Evolutionary conservation across 2,329 filamentous ascomycete species (phyloP).

Genomic region (Talaromyces atroroseus): DNA sequence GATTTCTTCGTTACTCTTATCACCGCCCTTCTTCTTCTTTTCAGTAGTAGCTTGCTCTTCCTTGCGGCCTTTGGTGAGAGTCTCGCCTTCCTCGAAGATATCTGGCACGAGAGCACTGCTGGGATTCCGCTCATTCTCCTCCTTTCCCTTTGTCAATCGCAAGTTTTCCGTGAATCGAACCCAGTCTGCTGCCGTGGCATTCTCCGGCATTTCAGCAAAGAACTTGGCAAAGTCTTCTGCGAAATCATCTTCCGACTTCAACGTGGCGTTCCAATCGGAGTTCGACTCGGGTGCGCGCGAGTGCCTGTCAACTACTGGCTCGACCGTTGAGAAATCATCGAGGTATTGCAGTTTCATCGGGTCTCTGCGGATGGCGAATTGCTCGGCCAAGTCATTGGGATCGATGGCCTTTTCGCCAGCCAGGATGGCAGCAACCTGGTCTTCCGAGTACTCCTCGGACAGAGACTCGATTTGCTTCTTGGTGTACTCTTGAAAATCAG

Average conservation of each 20-base stretch:
- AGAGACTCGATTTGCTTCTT: conserved; percentile 60
- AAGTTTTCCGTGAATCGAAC: conserved; percentile 42
- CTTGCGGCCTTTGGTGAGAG: conserved; percentile 25
- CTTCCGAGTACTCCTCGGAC: conserved; percentile 64
- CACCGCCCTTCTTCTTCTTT: conserved; percentile 20
- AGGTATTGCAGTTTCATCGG: conserved; percentile 68
- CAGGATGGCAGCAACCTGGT: conserved; percentile 75
- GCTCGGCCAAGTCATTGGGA: conserved; percentile 65
- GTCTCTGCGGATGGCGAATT: conserved; percentile 67
- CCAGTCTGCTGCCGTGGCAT: conserved; percentile 42
- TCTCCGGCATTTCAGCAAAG: conserved; percentile 45
- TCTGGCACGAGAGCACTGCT: conserved; percentile 48
- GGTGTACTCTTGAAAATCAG: conserved; percentile 55
- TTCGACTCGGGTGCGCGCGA: conserved; percentile 46
- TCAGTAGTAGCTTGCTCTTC: conserved; percentile 22
- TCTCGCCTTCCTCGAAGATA: conserved; percentile 43
- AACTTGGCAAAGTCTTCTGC: conserved; percentile 51
- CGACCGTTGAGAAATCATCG: conserved; percentile 73
- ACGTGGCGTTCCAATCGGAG: conserved; percentile 53
- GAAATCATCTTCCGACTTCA: conserved; percentile 60
- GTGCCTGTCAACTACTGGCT: conserved; percentile 72
- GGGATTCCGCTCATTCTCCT: conserved; percentile 45
- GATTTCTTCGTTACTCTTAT: conserved; percentile 25
- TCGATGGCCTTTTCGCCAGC: conserved; percentile 74
- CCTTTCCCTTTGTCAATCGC: conserved; percentile 47